Conservation (phyloP, 176 grass and related monocot species). For the Melocanna baccifera region DNA sequence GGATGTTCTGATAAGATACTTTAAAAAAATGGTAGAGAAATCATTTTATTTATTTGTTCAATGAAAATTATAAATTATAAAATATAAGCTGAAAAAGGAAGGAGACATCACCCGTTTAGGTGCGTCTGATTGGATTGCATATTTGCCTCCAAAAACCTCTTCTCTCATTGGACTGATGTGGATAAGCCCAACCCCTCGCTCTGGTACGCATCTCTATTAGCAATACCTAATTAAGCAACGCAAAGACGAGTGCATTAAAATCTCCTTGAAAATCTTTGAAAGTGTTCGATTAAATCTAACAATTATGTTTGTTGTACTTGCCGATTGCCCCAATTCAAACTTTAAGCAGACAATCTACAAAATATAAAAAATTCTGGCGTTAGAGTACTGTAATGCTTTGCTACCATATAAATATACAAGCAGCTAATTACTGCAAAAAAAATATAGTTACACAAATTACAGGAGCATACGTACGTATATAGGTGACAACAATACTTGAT, state of each 20-base stretch:
- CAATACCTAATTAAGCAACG: background rate
- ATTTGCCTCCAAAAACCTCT: slow-evolving; percentile 1
- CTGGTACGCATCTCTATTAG: background rate
- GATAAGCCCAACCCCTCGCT: slow-evolving; percentile 35
- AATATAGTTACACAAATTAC: background rate
- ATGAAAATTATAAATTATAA: too few relatives aligned
- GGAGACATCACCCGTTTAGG: background rate
- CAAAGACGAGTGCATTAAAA: background rate
- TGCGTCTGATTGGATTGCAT: background rate
- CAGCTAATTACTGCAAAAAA: background rate
- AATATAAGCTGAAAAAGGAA: too few relatives aligned
- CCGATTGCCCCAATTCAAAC: background rate
- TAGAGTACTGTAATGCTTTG: background rate
- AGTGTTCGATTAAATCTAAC: background rate
- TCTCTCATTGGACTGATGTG: slow-evolving; percentile 30
- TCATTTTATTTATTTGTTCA: too few relatives aligned
- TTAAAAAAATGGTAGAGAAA: too few relatives aligned
- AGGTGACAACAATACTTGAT: background rate
- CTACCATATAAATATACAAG: background rate
- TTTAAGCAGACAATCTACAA: background rate
- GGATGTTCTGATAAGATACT: too few relatives aligned
- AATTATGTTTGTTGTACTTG: background rate
- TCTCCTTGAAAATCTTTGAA: background rate
- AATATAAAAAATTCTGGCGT: background rate
- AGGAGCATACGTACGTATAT: background rate